Base-by-base conservation (phyloP, 1,139 yeast species). In the Taiozyma sp. region DNA sequence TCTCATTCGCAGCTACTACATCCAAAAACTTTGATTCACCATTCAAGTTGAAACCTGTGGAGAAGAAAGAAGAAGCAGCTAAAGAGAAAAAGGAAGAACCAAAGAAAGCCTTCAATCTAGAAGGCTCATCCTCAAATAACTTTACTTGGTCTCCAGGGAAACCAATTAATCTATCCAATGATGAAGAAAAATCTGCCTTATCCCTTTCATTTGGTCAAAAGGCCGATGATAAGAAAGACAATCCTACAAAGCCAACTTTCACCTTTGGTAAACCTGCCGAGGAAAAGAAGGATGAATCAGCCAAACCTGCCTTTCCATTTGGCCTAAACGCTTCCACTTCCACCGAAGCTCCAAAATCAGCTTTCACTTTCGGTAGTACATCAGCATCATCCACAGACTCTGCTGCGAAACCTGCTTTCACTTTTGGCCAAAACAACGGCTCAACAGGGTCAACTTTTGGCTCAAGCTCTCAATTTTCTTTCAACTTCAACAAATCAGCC, bases 1-100 rank as follows among this genome's bases (percentile, higher is more conserved):
- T 85, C 61, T 74, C 76, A 6, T 76, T 83, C 56, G 66, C 71
- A 50, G 78, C 79, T 51, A 66, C 71, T 8, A 37, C 56, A 21
- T 73, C 77, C 19, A 70, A 74, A 51, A 80, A 74, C 47, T 57
- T 56, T 30, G 59, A 69, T 48, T 72, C 69, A 53, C 77, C 77
- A 1, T 81, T 81, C 64, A 80, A 79, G 54, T 63, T 80, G 14
- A 46, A 56, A 21, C 47, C 53, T 21, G 53, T 52, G 14, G 51
- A 52, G 24, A 55, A 54, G 41, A 51, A 52, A 34, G 51, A 54
- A 35, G 47, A 47, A n/a, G 55, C 48, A 26, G 48, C 54, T 8
- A 52, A 53, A 32, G 48, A 49, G 26, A 42, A 50, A 26, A 51
- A 46, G 19, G 28, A 42, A 16, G 56, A 47, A 13, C 40, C 49